Base-by-base conservation (phyloP, 2,329 filamentous ascomycete genomes). In the Epichloe brachyelytri region DNA sequence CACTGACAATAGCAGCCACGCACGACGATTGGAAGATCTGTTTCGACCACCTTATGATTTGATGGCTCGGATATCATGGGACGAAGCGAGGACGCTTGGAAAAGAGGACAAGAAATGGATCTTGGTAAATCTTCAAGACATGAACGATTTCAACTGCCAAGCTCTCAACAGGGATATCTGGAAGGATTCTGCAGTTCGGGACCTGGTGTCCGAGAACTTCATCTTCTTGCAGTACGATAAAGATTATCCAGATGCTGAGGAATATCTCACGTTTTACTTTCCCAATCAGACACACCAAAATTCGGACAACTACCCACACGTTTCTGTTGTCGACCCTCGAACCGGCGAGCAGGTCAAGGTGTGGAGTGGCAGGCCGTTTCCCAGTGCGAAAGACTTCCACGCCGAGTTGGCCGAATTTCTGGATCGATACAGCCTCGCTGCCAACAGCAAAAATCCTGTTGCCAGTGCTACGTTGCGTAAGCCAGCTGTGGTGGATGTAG, bases 321-420 rank as follows among this genome's bases (percentile, higher is more conserved):
- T 97, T 52, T 88, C 89, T 43, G 95, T 98, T 55, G 82, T 98
- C 55, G 93, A 98, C 60, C 93, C 93, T 2, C 79, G 93, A 53
- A 98, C 93, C 0, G 93, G 93, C 54, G 93, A 98, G 69, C 89
- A 96, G 67, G 87, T 98, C 65, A 98, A 98, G 71, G 80, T 90
- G 1, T 97, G 93, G 91, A 89, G 86, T 14, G 90, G 91, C 1
- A 76, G 80, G 8, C 88, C 90, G 1, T 86, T 90, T 50, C 83
- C 90, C 1, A 78, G 77, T 39, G 71, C 88, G 0, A 65, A 77
- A 10, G 90, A 96, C 14, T 97, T 98, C 59, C 79, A 95, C 54
- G 88, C 89, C 62, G 88, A 96, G 63, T 76, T 98, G 2, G 86
- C 88, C 62, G 91, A 97, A 67, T 98, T 98, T 60, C 78, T 98